These are phyloP conservation scores for Sclerotinia glacialis DNA, from an alignment of 2,329 filamentous ascomycete genomes.

Conservation along the genomic window DNA sequence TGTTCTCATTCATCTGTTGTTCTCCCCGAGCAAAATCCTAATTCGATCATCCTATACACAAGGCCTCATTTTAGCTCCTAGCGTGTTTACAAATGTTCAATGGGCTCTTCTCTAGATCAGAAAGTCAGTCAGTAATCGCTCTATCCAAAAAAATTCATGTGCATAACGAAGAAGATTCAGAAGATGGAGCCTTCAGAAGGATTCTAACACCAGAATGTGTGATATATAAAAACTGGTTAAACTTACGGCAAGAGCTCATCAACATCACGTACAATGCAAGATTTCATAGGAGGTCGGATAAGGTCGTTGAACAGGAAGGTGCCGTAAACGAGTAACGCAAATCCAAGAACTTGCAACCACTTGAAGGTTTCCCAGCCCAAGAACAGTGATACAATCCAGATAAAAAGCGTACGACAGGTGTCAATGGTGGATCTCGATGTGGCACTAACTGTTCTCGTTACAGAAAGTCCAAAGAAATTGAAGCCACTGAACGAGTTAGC, in stretches of 20 bases:
- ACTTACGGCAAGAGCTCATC: slow-evolving; percentile 61
- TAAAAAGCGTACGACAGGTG: slow-evolving; percentile 94
- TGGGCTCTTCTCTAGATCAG: slow-evolving; percentile 61
- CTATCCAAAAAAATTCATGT: background rate
- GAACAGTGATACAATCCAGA: slow-evolving; percentile 91
- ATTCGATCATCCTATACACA: background rate
- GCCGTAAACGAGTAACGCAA: slow-evolving; percentile 87
- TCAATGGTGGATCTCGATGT: slow-evolving; percentile 95
- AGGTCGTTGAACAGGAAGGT: slow-evolving; percentile 97
- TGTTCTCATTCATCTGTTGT: background rate
- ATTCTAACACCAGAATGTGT: background rate
- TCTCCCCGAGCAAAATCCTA: background rate
- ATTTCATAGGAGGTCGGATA: slow-evolving; percentile 74
- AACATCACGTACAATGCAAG: slow-evolving; percentile 56
- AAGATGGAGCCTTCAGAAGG: no score
- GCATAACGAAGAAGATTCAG: background rate
- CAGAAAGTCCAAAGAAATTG: slow-evolving; percentile 96
- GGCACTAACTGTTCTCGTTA: slow-evolving; percentile 84
- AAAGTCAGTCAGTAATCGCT: background rate
- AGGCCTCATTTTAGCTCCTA: slow-evolving; percentile 20
- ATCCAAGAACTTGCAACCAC: slow-evolving; percentile 89
- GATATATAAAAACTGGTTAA: background rate
- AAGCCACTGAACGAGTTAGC: slow-evolving; percentile 64
- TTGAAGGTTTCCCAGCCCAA: slow-evolving; percentile 98
- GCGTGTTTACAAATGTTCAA: slow-evolving; percentile 59